Base-by-base conservation (phyloP, 768 basidiomycete species). In the Suillus cothurnatus region DNA sequence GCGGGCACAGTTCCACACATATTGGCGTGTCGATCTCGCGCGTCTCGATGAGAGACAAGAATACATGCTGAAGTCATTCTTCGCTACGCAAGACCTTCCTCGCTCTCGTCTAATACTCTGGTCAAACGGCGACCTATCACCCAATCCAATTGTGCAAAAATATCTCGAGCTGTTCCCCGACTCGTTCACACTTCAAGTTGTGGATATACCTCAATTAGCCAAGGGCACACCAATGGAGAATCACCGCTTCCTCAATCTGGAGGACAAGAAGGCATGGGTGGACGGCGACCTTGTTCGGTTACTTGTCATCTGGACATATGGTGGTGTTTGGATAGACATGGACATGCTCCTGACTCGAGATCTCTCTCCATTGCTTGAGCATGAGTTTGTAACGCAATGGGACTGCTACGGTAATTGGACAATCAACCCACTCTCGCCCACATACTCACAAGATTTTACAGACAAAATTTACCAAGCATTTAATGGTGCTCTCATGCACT, bases 321-420 rank as follows among this genome's bases (percentile, higher is more conserved):
- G 97, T 7, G 97, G 97, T 2, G 86, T 95, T 53, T 99, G 97
- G 97, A 84, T 98, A 65, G 97, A 99, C 76, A 97, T 98, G 95
- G 97, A 99, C 76, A 92, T 91, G 67, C 84, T 99, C 63, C 77
- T 98, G 67, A 97, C 94, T 47, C 81, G 97, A 53, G 91, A 94
- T 78, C 79, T 99, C 34, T 82, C 88, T 8, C 95, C 95, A 4
- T 81, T 98, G 63, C 81, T 92, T 8, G 96, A 97, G 74, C 91
- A 94, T 72, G 97, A 99, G 76, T 99, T 96, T 74, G 93, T 98
- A 11, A 96, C 94, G 0, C 95, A 99, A 74, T 99, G 97, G 97
- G 97, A 99, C 72, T 98, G 97, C 76, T 97, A 97, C 75, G 93
- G 95, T 96, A 76, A 68, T 14, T 49, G 58, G 60, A 3, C 65